Conservation (phyloP, 2,329 filamentous ascomycete species). For the Apiospora koreana region DNA sequence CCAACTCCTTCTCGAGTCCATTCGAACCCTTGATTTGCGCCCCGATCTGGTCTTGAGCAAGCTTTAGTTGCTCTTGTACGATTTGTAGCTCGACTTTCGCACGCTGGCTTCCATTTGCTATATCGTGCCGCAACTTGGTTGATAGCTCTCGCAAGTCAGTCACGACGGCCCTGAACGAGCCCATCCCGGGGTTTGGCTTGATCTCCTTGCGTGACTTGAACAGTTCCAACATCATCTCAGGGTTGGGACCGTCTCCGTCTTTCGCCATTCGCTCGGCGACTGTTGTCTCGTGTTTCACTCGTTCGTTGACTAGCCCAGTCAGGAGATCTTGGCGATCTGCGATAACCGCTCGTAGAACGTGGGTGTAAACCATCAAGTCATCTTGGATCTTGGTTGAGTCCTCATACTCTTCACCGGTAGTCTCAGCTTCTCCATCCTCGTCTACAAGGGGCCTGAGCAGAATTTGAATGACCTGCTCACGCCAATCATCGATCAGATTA, state of each 20-base stretch:
- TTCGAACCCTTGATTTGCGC: conserved; percentile 51
- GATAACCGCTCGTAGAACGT: conserved; percentile 72
- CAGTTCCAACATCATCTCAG: conserved; percentile 59
- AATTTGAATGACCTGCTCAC: conserved; percentile 70
- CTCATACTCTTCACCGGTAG: conserved; percentile 88
- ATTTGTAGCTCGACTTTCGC: conserved; percentile 65
- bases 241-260: conserved; percentile 68
- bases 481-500: conserved; percentile 71
- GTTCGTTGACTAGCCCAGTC: conserved; percentile 73
- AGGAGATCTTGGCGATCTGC: conserved; percentile 78
- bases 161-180: conserved; percentile 71
- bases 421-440: conserved; percentile 71
- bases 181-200: conserved; percentile 50
- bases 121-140: conserved; percentile 60
- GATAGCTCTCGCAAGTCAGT: conserved; percentile 67
- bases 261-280: conserved; percentile 61
- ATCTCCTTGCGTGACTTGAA: conserved; percentile 47
- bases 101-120: conserved; percentile 52
- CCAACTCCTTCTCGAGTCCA: conserved; percentile 68
- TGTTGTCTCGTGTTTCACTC: conserved; percentile 73
- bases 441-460: conserved; percentile 78
- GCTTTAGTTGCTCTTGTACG: conserved; percentile 62
- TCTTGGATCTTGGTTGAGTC: conserved; percentile 87
- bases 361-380: conserved; percentile 83
- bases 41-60: conserved; percentile 55